These are phyloP conservation scores for Sarocladium brachiariae DNA, from an alignment of 2,329 filamentous ascomycete species.

Conservation along the genomic window DNA sequence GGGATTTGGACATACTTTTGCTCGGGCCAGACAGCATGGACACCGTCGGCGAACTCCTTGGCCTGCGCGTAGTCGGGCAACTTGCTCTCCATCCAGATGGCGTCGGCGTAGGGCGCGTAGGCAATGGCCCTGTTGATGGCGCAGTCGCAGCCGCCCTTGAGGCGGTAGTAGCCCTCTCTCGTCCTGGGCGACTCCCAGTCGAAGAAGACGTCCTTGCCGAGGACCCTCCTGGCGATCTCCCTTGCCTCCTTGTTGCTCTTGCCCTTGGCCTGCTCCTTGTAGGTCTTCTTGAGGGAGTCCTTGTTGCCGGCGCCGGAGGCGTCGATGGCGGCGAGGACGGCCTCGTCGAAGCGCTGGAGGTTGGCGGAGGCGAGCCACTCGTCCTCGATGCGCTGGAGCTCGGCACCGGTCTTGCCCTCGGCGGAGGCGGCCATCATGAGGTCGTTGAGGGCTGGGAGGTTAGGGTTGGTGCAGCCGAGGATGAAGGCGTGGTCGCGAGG, in stretches of 20 bases:
- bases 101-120: conserved; percentile 87
- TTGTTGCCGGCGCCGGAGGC: conserved; percentile 61
- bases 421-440: conserved; percentile 83
- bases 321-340: conserved; percentile 76
- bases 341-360: conserved; percentile 85
- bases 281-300: conserved; percentile 58
- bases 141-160: conserved; percentile 85
- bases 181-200: conserved; percentile 94
- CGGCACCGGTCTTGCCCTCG: conserved; percentile 69
- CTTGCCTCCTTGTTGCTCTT: conserved; percentile 82
- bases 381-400: conserved; percentile 90
- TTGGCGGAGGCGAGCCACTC: conserved; percentile 72
- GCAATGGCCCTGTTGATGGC: conserved; percentile 85
- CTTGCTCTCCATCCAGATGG: conserved; percentile 99
- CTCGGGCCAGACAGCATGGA: conserved; percentile 91
- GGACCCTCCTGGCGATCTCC: conserved; percentile 67
- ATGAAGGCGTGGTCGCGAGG: conserved; percentile 93
- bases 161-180: conserved; percentile 89
- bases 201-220: conserved; percentile 79
- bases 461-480: conserved; percentile 78
- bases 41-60: conserved; percentile 84
- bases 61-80: conserved; percentile 87
- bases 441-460: conserved; percentile 77
- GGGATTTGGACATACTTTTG: conserved; percentile 64
- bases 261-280: conserved; percentile 62